These are phyloP conservation scores for Achaetomium macrosporum DNA, from an alignment of 2,329 filamentous ascomycete genomes.

Conservation along the genomic window DNA sequence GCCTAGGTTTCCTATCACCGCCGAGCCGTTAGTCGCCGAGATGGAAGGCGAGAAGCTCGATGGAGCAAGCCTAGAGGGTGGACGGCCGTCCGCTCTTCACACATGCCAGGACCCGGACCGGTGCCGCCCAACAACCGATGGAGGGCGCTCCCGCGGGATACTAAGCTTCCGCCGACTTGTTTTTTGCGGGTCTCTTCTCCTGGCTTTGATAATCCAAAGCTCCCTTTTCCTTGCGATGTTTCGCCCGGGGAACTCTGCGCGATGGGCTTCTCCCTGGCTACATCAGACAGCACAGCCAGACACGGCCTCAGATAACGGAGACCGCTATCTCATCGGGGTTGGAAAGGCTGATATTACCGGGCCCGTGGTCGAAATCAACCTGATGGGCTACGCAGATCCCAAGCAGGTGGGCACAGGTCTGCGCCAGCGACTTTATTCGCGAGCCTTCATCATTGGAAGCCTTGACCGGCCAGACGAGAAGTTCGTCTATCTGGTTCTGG, in stretches of 20 bases:
- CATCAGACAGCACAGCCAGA: neutral
- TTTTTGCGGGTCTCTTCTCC: neutral
- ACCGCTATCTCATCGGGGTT: conserved; percentile 48
- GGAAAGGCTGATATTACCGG: conserved; percentile 58
- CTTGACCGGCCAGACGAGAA: conserved; percentile 60
- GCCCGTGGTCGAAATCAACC: conserved; percentile 81
- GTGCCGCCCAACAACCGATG: neutral
- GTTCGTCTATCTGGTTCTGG: conserved; percentile 82
- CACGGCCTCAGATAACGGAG: conserved; percentile 19
- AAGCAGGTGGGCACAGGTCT: conserved; percentile 76
- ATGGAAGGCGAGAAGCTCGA: no score
- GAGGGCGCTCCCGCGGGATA: no score
- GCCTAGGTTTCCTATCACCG: no score
- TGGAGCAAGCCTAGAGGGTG: no score
- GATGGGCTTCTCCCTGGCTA: neutral
- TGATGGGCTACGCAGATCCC: conserved; percentile 89
- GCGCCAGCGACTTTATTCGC: conserved; percentile 80
- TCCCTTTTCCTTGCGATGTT: neutral
- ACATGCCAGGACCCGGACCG: no score
- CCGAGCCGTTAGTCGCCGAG: no score
- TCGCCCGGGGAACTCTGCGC: neutral
- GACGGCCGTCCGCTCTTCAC: no score
- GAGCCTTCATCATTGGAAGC: conserved; percentile 81
- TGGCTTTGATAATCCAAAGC: neutral
- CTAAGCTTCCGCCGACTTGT: neutral